phyloP scores from a whole-genome alignment of 2,329 filamentous ascomycete genomes.

The Pseudopithomyces maydicus region DNA sequence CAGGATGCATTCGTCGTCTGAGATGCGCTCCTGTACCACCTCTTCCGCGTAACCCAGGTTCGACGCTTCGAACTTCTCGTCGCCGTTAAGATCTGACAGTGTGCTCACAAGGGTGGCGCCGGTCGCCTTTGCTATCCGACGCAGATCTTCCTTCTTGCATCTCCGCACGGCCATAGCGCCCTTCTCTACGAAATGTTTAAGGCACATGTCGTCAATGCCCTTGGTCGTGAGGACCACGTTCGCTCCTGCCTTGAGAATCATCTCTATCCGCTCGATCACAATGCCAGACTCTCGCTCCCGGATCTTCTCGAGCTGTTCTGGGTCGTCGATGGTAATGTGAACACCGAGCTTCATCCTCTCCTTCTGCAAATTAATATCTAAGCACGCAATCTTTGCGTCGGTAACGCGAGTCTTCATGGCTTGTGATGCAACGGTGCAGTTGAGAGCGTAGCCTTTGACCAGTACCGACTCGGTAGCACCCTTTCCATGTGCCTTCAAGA shows the following conservation, averaged over 20 bases:
- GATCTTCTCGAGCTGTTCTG: slow-evolving; percentile 96
- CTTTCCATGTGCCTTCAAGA: slow-evolving; percentile 98
- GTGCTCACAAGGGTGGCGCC: slow-evolving; percentile 92
- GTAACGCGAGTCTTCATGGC: slow-evolving; percentile 93
- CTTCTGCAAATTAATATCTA: slow-evolving; percentile 99
- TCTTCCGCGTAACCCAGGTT: slow-evolving; percentile 92
- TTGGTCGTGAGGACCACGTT: slow-evolving; percentile 98
- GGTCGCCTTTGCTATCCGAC: slow-evolving; percentile 93
- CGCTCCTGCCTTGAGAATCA: slow-evolving; percentile 96
- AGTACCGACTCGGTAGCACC: slow-evolving; percentile 84
- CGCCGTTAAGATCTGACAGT: slow-evolving; percentile 93
- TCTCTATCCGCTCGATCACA: slow-evolving; percentile 89
- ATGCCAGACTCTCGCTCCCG: slow-evolving; percentile 90
- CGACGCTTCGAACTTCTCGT: slow-evolving; percentile 92
- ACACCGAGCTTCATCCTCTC: slow-evolving; percentile 99
- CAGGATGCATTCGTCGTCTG: slow-evolving; percentile 97
- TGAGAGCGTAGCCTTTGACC: slow-evolving; percentile 95
- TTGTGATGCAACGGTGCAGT: slow-evolving; percentile 98
- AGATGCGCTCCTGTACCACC: slow-evolving; percentile 97
- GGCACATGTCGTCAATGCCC: slow-evolving; percentile 93
- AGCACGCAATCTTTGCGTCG: slow-evolving; percentile 93
- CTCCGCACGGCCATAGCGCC: slow-evolving; percentile 94
- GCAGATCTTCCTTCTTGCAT: slow-evolving; percentile 98
- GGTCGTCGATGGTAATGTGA: slow-evolving; percentile 97
- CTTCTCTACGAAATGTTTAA: slow-evolving; percentile 93